Evolutionary conservation across 2,329 filamentous ascomycete genomes (phyloP).

Genomic region (Calonectria montana): DNA sequence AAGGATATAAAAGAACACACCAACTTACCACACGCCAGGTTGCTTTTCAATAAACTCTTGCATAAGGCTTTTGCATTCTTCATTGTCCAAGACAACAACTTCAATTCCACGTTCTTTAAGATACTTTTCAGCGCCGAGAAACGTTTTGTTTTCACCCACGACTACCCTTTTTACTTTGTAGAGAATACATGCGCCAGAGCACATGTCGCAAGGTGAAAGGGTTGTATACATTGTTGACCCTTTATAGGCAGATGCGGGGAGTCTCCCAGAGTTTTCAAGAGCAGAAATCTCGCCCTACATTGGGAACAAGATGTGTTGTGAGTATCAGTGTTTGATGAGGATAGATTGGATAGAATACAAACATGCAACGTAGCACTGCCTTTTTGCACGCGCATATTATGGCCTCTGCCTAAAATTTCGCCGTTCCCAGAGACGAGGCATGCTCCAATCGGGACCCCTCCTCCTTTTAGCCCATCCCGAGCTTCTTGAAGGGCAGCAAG

Average conservation of each 20-base stretch:
- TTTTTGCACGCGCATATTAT: slow-evolving; percentile 82
- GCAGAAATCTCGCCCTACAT: slow-evolving; percentile 78
- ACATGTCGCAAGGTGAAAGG: slow-evolving; percentile 84
- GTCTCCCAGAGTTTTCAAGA: slow-evolving; percentile 78
- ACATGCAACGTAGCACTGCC: slow-evolving; percentile 79
- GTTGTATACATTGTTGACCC: slow-evolving; percentile 85
- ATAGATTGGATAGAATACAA: slow-evolving; percentile 39
- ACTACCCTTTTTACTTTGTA: slow-evolving; percentile 81
- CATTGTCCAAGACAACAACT: slow-evolving; percentile 75
- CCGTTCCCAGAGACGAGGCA: slow-evolving; percentile 76
- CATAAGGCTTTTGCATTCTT: slow-evolving; percentile 76
- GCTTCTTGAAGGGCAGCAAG: slow-evolving; percentile 15
- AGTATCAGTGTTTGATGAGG: not conserved
- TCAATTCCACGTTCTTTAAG: slow-evolving; percentile 76
- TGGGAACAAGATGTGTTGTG: not conserved
- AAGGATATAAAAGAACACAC: rapidly evolving
- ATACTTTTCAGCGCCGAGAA: slow-evolving; percentile 78
- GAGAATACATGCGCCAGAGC: slow-evolving; percentile 80
- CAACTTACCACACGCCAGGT: slow-evolving; percentile 74
- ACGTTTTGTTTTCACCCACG: slow-evolving; percentile 82
- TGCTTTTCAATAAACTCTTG: slow-evolving; percentile 77
- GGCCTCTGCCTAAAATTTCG: slow-evolving; percentile 76
- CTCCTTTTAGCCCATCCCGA: not conserved
- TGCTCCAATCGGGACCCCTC: slow-evolving; percentile 55
- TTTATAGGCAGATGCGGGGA: slow-evolving; percentile 75